Evolutionary conservation across 441 rosid genomes (phyloP).

Genomic region (Biscutella laevigata): DNA sequence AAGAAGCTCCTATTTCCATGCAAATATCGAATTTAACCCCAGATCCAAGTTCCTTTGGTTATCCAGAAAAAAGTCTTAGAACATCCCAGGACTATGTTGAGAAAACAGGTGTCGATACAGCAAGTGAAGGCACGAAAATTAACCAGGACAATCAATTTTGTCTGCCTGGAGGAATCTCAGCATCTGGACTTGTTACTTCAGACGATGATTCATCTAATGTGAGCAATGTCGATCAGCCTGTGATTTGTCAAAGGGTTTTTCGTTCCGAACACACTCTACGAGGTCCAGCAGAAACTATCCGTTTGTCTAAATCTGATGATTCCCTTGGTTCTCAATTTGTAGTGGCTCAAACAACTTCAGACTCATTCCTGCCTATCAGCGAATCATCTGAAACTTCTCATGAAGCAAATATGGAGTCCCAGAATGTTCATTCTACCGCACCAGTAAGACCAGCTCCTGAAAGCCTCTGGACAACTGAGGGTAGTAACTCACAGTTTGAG

Average conservation of each 20-base stretch:
- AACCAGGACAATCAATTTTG: slow-evolving; percentile 33
- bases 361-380: slow-evolving; percentile 34
- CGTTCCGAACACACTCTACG: slow-evolving; percentile 53
- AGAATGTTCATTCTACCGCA: slow-evolving; percentile 31
- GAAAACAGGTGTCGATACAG: slow-evolving; percentile 31
- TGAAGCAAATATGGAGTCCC: slow-evolving; percentile 38
- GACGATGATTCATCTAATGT: slow-evolving; percentile 33
- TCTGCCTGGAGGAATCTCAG: slow-evolving; percentile 31
- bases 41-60: slow-evolving; percentile 31
- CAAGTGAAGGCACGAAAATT: slow-evolving; percentile 34
- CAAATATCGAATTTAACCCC: slow-evolving; percentile 30
- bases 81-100: slow-evolving; percentile 35
- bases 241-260: slow-evolving; percentile 46
- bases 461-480: slow-evolving; percentile 38
- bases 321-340: slow-evolving; percentile 60
- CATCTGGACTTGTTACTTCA: slow-evolving; percentile 34
- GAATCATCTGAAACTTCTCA: slow-evolving; percentile 47
- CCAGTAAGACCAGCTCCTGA: slow-evolving; percentile 34
- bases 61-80: slow-evolving; percentile 33
- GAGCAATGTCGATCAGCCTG: slow-evolving; percentile 38
- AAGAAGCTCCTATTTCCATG: slow-evolving; percentile 31
- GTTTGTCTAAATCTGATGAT: slow-evolving; percentile 64
- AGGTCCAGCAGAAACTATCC: slow-evolving; percentile 54
- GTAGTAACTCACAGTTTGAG: slow-evolving; percentile 37
- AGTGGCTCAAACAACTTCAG: slow-evolving; percentile 40